Evolutionary conservation across 768 basidiomycete genomes (phyloP).

Genomic region (Kwoniella bestiolae): DNA sequence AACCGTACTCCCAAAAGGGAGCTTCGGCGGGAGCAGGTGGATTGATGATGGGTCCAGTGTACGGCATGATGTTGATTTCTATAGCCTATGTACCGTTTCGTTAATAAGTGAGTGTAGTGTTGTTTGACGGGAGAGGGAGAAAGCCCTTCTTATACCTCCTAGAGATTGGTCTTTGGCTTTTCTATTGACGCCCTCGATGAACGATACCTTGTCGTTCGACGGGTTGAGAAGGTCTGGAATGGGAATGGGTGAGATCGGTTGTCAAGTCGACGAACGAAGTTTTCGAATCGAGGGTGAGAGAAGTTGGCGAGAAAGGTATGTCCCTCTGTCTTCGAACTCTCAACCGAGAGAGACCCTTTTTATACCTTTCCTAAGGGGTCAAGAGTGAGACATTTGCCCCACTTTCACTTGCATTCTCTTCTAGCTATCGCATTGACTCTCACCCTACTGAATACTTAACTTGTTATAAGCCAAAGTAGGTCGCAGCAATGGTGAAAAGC

Average conservation of each 20-base stretch:
- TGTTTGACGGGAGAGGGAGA: too few relatives aligned
- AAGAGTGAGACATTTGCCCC: too few relatives aligned
- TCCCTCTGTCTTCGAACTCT: neutral
- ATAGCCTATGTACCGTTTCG: too few relatives aligned
- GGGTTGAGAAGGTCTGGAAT: neutral
- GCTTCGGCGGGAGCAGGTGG: slow-evolving; percentile 5
- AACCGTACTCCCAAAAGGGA: slow-evolving; percentile 33
- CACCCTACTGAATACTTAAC: too few relatives aligned
- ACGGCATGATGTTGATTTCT: slow-evolving; percentile 7
- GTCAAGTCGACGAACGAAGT: neutral
- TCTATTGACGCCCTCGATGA: neutral
- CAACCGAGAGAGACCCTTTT: neutral
- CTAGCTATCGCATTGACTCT: too few relatives aligned
- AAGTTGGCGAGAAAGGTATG: neutral
- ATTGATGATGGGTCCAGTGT: slow-evolving; percentile 10
- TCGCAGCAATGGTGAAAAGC: too few relatives aligned
- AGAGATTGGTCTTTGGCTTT: neutral
- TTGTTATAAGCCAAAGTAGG: too few relatives aligned
- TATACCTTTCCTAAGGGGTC: neutral
- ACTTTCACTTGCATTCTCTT: too few relatives aligned
- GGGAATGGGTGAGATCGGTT: neutral
- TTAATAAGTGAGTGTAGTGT: too few relatives aligned
- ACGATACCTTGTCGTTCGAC: neutral
- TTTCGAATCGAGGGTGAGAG: neutral
- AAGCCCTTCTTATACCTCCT: neutral